Conservation (phyloP, 108 stramenopile genomes). For the Tribonema minus region DNA sequence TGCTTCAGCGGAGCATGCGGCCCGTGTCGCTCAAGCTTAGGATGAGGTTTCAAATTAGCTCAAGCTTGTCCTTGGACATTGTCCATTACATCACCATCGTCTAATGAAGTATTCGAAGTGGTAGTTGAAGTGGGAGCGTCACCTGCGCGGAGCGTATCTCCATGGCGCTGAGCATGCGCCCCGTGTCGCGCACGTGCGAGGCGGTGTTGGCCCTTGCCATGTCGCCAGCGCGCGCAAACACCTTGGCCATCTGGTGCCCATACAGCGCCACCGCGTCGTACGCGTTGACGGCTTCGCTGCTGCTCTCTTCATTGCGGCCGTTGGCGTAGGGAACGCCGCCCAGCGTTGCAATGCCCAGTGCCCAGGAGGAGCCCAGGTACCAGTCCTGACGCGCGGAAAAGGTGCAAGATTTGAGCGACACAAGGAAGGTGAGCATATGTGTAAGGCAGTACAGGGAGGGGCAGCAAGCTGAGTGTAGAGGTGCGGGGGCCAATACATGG, state of each 20-base stretch:
- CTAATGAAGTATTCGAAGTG: too few species aligned
- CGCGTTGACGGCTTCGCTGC: conserved; percentile 83
- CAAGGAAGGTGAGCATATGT: too few species aligned
- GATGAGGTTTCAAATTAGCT: too few species aligned
- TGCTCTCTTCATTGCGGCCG: conserved; percentile 89
- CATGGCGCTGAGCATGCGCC: background rate
- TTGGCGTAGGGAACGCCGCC: conserved; percentile 69
- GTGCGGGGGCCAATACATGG: background rate
- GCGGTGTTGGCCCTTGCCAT: conserved; percentile 54
- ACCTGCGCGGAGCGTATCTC: background rate
- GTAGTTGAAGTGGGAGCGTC: too few species aligned
- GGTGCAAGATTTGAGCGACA: too few species aligned
- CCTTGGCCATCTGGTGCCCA: conserved; percentile 69
- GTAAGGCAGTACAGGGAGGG: too few species aligned
- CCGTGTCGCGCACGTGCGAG: conserved; percentile 45
- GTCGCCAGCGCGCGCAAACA: background rate
- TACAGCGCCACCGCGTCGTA: conserved; percentile 84
- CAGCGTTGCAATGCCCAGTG: conserved; percentile 71
- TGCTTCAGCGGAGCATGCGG: too few species aligned
- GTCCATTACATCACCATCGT: too few species aligned
- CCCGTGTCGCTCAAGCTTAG: too few species aligned
- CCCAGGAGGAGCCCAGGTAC: conserved; percentile 79
- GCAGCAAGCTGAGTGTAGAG: too few species aligned
- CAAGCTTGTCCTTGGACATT: too few species aligned
- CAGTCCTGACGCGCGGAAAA: conserved; percentile 9